Conservation (phyloP, 2,329 filamentous ascomycete species). For the Didymella keratinophila region DNA sequence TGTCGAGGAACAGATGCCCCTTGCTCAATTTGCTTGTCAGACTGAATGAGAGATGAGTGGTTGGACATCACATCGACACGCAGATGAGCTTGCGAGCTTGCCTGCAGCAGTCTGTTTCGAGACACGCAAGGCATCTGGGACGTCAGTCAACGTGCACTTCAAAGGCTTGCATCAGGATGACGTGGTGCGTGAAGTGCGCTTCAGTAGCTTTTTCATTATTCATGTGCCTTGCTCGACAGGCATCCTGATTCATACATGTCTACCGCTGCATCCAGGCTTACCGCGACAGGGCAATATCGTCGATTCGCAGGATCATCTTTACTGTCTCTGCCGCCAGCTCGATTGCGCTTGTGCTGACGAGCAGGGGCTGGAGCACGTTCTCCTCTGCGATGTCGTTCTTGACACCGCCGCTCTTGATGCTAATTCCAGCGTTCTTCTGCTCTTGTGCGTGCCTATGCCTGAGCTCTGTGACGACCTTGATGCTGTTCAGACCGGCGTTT, state of each 20-base stretch:
- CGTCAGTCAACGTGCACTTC: neutral
- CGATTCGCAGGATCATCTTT: slow-evolving; percentile 85
- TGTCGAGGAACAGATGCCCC: neutral
- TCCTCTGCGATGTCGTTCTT: slow-evolving; percentile 97
- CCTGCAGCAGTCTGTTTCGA: slow-evolving; percentile 3
- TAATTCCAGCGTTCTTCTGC: slow-evolving; percentile 95
- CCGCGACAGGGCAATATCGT: slow-evolving; percentile 66
- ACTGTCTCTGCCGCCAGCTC: slow-evolving; percentile 98
- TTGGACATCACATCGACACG: neutral
- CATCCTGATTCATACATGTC: slow-evolving; percentile 8
- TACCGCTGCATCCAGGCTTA: slow-evolving; percentile 26
- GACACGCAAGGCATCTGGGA: neutral
- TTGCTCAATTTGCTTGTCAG: neutral
- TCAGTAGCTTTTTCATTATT: slow-evolving; percentile 22
- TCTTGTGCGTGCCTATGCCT: slow-evolving; percentile 93
- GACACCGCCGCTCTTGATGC: slow-evolving; percentile 96
- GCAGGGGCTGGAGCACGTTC: slow-evolving; percentile 92
- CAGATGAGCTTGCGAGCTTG: neutral
- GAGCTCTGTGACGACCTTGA: slow-evolving; percentile 97
- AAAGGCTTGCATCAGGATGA: neutral
- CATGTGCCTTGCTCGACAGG: slow-evolving; percentile 18
- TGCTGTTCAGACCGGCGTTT: slow-evolving; percentile 96
- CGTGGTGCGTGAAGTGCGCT: slow-evolving; percentile 8
- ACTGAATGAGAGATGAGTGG: neutral
- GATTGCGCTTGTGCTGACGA: slow-evolving; percentile 97